phyloP scores from a whole-genome alignment of 2,329 filamentous ascomycete species.

The Cadophora sp. region DNA sequence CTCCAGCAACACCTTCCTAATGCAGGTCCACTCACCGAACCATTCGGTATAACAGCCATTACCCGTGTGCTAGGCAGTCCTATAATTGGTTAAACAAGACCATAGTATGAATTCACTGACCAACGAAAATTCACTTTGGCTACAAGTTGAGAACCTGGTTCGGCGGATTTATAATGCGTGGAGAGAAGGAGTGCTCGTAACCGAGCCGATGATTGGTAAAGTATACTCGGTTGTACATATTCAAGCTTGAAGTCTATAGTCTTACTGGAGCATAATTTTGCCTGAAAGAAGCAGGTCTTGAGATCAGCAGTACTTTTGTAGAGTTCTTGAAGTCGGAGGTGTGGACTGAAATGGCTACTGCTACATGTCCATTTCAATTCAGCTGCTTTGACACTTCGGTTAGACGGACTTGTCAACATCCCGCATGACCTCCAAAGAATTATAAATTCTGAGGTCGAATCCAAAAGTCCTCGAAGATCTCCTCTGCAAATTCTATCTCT shows the following conservation, averaged over 20 bases:
- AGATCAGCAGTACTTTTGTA: background rate
- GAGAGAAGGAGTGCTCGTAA: background rate
- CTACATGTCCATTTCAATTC: background rate
- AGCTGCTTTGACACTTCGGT: background rate
- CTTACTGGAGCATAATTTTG: background rate
- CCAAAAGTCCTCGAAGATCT: background rate
- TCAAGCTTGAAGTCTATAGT: background rate
- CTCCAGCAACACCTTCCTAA: background rate
- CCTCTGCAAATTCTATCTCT: background rate
- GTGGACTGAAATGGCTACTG: background rate
- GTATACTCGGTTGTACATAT: background rate
- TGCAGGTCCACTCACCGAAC: slow-evolving; percentile 5
- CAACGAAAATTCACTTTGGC: background rate
- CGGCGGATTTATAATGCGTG: too few species aligned
- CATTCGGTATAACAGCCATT: background rate
- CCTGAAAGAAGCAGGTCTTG: background rate
- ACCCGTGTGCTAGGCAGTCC: background rate
- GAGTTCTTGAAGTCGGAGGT: background rate
- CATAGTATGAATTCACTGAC: background rate
- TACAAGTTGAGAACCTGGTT: too few species aligned
- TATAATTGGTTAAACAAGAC: background rate
- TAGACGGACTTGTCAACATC: background rate
- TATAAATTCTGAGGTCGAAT: background rate
- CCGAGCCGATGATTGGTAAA: background rate
- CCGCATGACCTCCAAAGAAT: background rate